These are phyloP conservation scores for Leptographium radiaticola DNA, from an alignment of 2,329 filamentous ascomycete species.

Conservation along the genomic window DNA sequence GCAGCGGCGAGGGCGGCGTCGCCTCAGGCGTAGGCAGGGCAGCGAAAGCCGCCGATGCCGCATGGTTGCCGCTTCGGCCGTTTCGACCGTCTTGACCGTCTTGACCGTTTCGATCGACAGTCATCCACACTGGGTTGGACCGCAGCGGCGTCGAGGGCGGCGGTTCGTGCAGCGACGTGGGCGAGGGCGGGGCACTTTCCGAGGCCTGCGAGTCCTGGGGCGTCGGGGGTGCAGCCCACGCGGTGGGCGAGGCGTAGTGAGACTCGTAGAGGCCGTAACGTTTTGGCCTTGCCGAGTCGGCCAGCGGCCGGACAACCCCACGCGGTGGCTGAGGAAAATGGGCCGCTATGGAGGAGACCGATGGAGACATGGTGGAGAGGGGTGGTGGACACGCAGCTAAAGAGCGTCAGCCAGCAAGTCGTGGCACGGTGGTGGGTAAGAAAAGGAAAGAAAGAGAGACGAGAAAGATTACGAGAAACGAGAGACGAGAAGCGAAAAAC, in stretches of 20 bases:
- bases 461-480: neutral
- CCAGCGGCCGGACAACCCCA: neutral
- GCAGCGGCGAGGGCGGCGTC: neutral
- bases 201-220: conserved; percentile 7
- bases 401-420: neutral
- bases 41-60: neutral
- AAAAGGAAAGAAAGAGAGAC: neutral
- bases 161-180: neutral
- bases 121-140: neutral
- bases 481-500: too few relatives aligned
- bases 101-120: neutral
- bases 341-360: neutral
- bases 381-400: neutral
- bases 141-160: neutral
- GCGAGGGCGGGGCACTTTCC: neutral
- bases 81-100: too few relatives aligned
- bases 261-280: neutral
- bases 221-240: conserved; percentile 2
- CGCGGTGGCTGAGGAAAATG: neutral
- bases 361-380: neutral
- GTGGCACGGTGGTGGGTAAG: neutral
- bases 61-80: too few relatives aligned
- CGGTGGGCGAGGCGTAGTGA: neutral
- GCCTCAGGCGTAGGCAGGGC: neutral
- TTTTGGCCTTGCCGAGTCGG: neutral